Evolutionary conservation across 768 basidiomycete species (phyloP).

Genomic region (Ramaria rubella): DNA sequence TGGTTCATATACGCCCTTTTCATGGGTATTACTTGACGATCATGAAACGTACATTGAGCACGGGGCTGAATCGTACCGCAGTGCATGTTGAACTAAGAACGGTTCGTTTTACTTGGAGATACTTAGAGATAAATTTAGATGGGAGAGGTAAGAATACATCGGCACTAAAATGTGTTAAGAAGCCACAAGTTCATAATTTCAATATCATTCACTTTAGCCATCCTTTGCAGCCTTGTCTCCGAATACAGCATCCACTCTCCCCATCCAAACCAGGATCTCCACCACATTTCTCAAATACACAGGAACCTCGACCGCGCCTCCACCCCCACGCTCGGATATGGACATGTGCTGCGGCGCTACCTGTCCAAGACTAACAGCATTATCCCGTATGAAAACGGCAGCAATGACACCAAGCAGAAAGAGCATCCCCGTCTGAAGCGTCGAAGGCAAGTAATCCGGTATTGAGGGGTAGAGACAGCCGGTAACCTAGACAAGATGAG

Average conservation of each 20-base stretch:
- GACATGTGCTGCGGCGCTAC: background rate
- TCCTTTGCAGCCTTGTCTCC: background rate
- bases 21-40: too few species aligned
- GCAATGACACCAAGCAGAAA: background rate
- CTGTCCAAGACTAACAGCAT: background rate
- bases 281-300: background rate
- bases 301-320: background rate
- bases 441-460: conserved; percentile 3
- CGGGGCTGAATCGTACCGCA: too few species aligned
- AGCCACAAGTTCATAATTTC: background rate
- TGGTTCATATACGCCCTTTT: too few species aligned
- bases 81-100: too few species aligned
- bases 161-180: background rate
- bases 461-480: conserved; percentile 3
- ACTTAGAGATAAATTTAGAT: too few species aligned
- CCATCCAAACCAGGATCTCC: background rate
- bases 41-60: too few species aligned
- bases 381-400: background rate
- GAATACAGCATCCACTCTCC: background rate
- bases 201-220: background rate
- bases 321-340: background rate
- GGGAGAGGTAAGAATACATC: too few species aligned
- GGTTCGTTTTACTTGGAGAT: too few species aligned
- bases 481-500: background rate
- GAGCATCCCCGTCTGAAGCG: conserved; percentile 5